Evolutionary conservation across 1,284 basidiomycete species (phyloP), one percentile per base, ranked within the genome.

Genomic region (Sutorius eximius): DNA sequence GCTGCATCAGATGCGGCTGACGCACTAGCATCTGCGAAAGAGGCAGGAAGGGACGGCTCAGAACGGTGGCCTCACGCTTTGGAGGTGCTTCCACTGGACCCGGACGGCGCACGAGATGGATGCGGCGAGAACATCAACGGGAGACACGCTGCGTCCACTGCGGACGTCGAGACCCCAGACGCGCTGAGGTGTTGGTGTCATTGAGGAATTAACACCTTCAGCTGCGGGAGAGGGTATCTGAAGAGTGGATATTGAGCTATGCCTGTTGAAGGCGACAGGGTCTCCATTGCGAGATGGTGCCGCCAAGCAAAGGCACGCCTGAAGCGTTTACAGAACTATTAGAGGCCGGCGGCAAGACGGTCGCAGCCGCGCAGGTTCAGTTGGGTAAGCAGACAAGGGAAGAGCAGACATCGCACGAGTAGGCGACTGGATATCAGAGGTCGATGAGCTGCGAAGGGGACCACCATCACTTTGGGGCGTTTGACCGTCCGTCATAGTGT

Each of bases 111-210:
- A n/a, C n/a, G n/a, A n/a, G n/a, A n/a, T n/a, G n/a, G n/a, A n/a
- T n/a, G n/a, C 40, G 10, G 20, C 32, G 3, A 34, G 11, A 2
- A 20, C 15, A 1, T 8, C n/a, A n/a, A n/a, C 18, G 34, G 30
- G 12, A 3, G 33, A 15, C 7, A 5, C 27, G 32, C 3, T 20
- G 46, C 24, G n/a, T 30, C 46, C 11, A 37, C 36, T 5, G 30
- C 4, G 0, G 62, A 56, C 6, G 62, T 63, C 18, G 56, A 64
- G 18, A 45, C 34, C 15, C 49, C 52, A 10, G 65, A 68, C 7
- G 20, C 20, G 9, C 24, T 45, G 4, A 40, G 36, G 54, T 9
- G 32, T 13, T 24, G 11, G 22, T 15, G 22, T 9, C 34, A 27
- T 36, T 9, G 20, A 42, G 3, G 29, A 27, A n/a, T 29, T 27